Evolutionary conservation across 306 rosid species (phyloP).

Genomic region (Acmispon strigosus): DNA sequence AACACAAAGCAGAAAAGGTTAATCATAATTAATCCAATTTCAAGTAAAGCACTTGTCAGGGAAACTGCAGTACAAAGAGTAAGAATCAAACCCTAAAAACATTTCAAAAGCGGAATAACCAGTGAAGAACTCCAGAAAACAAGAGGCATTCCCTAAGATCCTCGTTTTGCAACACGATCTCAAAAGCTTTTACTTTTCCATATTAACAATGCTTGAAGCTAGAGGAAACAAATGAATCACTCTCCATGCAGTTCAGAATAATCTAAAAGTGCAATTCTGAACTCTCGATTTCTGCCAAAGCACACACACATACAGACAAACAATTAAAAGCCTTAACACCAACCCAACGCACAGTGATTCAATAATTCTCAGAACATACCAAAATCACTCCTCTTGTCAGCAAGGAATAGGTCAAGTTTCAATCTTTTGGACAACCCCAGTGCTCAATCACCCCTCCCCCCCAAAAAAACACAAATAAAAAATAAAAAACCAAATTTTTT

Average conservation of each 20-base stretch:
- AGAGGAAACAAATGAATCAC: constrained; percentile 5
- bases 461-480: background rate
- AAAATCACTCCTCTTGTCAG: constrained; percentile 15
- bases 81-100: background rate
- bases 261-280: background rate
- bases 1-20: background rate
- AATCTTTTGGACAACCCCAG: background rate
- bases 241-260: constrained; percentile 4
- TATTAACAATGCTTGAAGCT: background rate
- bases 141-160: background rate
- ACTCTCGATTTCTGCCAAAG: background rate
- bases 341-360: background rate
- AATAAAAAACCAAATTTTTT: background rate
- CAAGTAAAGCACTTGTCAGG: background rate
- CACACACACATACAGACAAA: background rate
- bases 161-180: constrained; percentile 5
- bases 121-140: background rate
- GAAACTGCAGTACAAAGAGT: background rate
- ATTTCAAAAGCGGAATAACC: background rate
- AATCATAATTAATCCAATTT: background rate
- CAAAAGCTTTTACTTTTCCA: background rate
- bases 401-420: constrained; percentile 13
- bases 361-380: background rate
- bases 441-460: background rate
- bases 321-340: background rate